Percentiles rank a stretch among this genome's conserved stretches.
These are phyloP conservation scores for Colletotrichum sp. DNA, from an alignment of 2,329 filamentous ascomycete genomes.

Conservation along the genomic window DNA sequence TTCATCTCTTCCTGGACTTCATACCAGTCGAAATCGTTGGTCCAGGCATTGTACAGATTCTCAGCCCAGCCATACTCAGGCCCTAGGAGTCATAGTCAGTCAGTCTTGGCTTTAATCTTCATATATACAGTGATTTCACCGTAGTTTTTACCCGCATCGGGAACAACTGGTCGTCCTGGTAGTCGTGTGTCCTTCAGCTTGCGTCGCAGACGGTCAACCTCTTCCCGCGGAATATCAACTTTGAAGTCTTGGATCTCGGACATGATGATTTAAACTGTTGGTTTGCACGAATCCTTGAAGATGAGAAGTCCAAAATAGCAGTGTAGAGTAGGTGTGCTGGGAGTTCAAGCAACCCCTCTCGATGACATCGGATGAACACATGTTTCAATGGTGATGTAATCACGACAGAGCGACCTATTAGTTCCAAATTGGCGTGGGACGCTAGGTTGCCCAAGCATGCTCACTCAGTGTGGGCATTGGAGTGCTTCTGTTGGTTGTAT, in stretches of 20 bases:
- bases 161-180: background rate
- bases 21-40: slow-evolving; percentile 18
- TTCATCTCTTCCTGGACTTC: slow-evolving; percentile 15
- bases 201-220: background rate
- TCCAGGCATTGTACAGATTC: slow-evolving; percentile 17
- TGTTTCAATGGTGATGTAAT: background rate
- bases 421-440: background rate
- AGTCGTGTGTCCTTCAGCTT: background rate
- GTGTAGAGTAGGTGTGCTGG: background rate
- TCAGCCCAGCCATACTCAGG: slow-evolving; percentile 13
- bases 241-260: background rate
- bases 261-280: background rate
- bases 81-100: background rate
- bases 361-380: background rate
- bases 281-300: background rate
- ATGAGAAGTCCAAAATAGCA: background rate
- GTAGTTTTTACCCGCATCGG: background rate
- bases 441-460: background rate
- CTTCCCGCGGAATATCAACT: background rate
- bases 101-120: background rate
- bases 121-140: background rate
- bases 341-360: background rate
- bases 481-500: background rate
- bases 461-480: background rate
- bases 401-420: background rate